Evolutionary conservation across 2,329 filamentous ascomycete genomes (phyloP), one percentile per base, ranked within the genome.

Genomic region (Colletotrichum phormii): DNA sequence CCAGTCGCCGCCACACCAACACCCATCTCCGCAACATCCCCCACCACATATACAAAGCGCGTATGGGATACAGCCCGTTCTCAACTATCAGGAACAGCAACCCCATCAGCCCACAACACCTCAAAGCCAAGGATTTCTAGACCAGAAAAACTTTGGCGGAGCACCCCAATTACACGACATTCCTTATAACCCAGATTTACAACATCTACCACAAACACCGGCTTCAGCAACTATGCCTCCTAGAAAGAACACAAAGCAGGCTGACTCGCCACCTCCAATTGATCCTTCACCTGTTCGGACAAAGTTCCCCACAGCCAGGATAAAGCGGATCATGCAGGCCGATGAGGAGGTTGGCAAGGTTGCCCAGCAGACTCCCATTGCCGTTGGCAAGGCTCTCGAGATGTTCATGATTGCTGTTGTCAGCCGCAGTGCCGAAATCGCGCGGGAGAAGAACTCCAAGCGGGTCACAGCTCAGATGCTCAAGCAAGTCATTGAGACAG

Each of bases 261-360:
- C 79, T 53, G 82, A 79, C 54, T 79, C 77, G 72, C 80, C 83
- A 67, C 80, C 82, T 35, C 80, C 82, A 55, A 83, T 90, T 77
- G 91, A 84, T 81, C 89, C 82, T 84, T 98, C 84, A 82, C 88
- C 95, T 55, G 95, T 99, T 77, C 94, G 91, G 83, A 98, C 96
- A 42, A 98, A 98, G 79, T 99, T 99, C 79, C 97, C 97, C 1
- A 97, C 97, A 37, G 97, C 97, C 15, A 90, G 97, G 74, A 99
- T 99, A 86, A 99, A 99, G 88, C 92, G 97, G 64, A 98, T 99
- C 79, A 98, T 99, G 97, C 97, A 99, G 84, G 96, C 96, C 12
- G 97, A 99, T 80, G 97, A 99, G 80, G 97, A 99, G 81, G 95
- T 99, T 0, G 97, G 97, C 74, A 99, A 99, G 84, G 97, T 99